Conservation (phyloP, 805 yeast species). For the Huiozyma naganishii region DNA sequence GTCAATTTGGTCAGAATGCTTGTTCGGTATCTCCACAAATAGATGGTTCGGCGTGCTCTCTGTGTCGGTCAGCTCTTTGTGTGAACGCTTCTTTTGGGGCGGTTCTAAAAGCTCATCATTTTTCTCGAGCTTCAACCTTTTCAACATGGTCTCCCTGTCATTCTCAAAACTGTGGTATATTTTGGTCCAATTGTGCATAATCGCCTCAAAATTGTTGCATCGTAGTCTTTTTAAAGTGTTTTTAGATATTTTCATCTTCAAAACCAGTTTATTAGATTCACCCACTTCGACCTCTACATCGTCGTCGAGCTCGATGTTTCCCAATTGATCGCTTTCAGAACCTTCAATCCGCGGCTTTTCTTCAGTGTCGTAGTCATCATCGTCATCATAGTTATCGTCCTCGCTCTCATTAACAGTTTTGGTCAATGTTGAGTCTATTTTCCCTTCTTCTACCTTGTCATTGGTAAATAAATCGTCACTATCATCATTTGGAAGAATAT, state of each 20-base stretch:
- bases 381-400: slow-evolving; percentile 10
- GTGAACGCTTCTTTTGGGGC: slow-evolving; percentile 18
- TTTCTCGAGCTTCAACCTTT: slow-evolving; percentile 67
- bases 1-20: not conserved
- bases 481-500: slow-evolving; percentile 10
- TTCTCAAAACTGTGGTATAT: slow-evolving; percentile 69
- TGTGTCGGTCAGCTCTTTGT: slow-evolving; percentile 12
- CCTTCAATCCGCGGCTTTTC: not conserved
- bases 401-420: slow-evolving; percentile 2
- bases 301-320: not conserved
- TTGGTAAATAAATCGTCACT: not conserved
- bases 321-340: slow-evolving; percentile 3
- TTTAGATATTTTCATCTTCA: slow-evolving; percentile 28
- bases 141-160: slow-evolving; percentile 62
- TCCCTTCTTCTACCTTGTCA: not conserved
- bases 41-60: slow-evolving; percentile 2
- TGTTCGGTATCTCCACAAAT: not conserved
- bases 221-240: slow-evolving; percentile 26
- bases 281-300: not conserved
- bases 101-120: slow-evolving; percentile 56
- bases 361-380: slow-evolving; percentile 5
- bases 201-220: slow-evolving; percentile 24
- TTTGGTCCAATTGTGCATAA: slow-evolving; percentile 55
- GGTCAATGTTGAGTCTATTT: not conserved
- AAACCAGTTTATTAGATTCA: slow-evolving; percentile 12